These are phyloP conservation scores for Geotrichum fermentans DNA, from an alignment of 1,139 yeast genomes.

Conservation along the genomic window DNA sequence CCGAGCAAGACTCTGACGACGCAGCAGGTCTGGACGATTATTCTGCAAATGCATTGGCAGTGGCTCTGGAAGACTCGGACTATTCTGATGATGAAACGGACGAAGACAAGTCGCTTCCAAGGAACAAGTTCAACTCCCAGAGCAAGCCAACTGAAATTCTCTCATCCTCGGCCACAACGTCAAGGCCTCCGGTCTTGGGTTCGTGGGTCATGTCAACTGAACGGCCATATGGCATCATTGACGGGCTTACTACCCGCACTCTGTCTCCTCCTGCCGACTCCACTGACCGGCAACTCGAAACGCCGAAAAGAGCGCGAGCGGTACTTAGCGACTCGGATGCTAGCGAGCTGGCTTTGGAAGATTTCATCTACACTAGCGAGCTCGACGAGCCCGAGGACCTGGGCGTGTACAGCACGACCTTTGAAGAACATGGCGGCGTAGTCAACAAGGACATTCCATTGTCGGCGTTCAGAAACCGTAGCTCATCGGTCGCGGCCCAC, in stretches of 20 bases:
- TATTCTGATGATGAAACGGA: conserved; percentile 81
- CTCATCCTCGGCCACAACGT: conserved; percentile 75
- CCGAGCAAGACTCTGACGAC: conserved; percentile 32
- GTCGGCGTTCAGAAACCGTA: conserved; percentile 54
- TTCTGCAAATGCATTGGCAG: conserved; percentile 1
- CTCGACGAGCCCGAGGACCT: conserved; percentile 71
- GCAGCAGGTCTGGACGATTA: conserved; percentile 1
- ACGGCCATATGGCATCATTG: conserved; percentile 89
- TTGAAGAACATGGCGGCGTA: conserved; percentile 18
- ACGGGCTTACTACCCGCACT: conserved; percentile 84
- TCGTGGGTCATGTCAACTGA: conserved; percentile 79
- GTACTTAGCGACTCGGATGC: conserved; percentile 41
- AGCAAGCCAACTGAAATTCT: conserved; percentile 84
- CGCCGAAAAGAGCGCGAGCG: conserved; percentile 24
- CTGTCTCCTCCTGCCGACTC: conserved; percentile 43
- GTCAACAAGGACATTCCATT: conserved; percentile 63
- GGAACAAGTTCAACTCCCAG: conserved; percentile 49
- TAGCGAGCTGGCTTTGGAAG: conserved; percentile 76
- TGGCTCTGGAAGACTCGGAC: conserved; percentile 28
- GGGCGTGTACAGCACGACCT: conserved; percentile 30
- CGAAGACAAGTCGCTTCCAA: conserved; percentile 73
- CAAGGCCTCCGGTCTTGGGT: conserved; percentile 87
- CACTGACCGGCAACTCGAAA: conserved; percentile 19
- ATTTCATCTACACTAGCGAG: conserved; percentile 80
- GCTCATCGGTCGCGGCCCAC: neutral